Base-by-base conservation (phyloP, 768 basidiomycete species). In the Tulasnella sp. region DNA sequence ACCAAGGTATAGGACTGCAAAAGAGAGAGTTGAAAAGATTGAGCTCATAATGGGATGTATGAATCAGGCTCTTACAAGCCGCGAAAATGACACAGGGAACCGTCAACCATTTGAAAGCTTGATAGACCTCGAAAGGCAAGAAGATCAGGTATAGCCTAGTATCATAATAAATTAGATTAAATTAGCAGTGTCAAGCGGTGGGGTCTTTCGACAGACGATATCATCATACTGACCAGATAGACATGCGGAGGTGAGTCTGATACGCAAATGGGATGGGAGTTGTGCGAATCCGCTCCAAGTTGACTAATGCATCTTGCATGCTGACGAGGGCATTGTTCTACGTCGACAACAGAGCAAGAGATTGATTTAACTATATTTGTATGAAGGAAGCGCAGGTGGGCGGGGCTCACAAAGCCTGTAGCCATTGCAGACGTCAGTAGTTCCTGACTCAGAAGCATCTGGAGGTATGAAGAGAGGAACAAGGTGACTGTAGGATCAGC, bases 191-290 rank as follows among this genome's bases (percentile, higher is more conserved):
- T n/a, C n/a, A n/a, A n/a, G n/a, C n/a, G n/a, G n/a, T n/a, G n/a
- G n/a, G n/a, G n/a, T n/a, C n/a, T n/a, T n/a, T n/a, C n/a, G n/a
- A n/a, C n/a, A n/a, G n/a, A n/a, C n/a, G n/a, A n/a, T 29, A 38
- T 21, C 43, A 27, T 32, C 24, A 27, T 1, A 66, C 69, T 29
- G 43, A 78, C 81, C 82, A 85, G 13, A 82, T 68, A 1, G 80
- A 80, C 71, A 84, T 77, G 52, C 82, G 73, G 29, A 85, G 70
- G 64, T 85, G 83, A 26, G 79, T 80, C 67, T 85, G 83, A 64
- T 84, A 85, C 9, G 82, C 82, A 64, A 84, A 85, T 1, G 83
- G 83, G 54, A 85, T 71, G 4, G 83, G 83, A 1, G 82, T 84
- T 59, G 78, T 81, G 61, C 75, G 76, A 61, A 85, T 80, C 41